Evolutionary conservation across 805 yeast species (phyloP), one percentile per base, ranked within the genome.

Genomic region (Suhomyces pyralidae): DNA sequence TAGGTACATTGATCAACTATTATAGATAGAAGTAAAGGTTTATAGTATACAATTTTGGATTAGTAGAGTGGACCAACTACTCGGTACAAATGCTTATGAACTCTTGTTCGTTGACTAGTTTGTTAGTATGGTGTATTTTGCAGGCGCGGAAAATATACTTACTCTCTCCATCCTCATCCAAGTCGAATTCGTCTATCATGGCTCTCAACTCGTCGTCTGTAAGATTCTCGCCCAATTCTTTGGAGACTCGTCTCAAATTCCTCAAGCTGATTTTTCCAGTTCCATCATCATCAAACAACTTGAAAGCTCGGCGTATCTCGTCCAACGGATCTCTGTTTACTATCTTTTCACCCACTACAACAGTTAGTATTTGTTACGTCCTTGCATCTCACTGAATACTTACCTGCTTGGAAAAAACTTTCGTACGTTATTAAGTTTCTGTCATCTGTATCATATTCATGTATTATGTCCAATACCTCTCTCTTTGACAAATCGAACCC

Each of bases 181-280:
- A 73, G 71, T 94, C 99, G 65, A 94, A 94, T 68, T 93, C 98
- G 56, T 92, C 97, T 58, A 94, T 94, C 99, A 94, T 94, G 4
- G 97, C 97, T 59, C 88, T 80, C 49, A 94, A 76, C 64, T 94
- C 99, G 54, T 90, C 97, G 60, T 94, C 99, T 5, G 90, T 85
- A 53, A 94, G 73, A 60, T 86, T 88, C 68, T 94, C 99, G 2
- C 97, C 97, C 53, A 94, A 73, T 59, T 93, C 97, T 60, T 88
- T 88, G 9, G 97, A 94, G 1, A 93, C 96, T 55, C 94, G 80
- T 67, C 96, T 82, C 54, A 94, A 78, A 64, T 91, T 88, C 58
- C 92, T 80, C 48, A 93, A 74, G 51, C 88, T 59, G 57, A 92
- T 91, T 65, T 86, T 88, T 0, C 97, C 97, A 0, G 96, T 90